These are phyloP conservation scores for Puccinia polysora DNA, from an alignment of 1,284 basidiomycete species.

Conservation along the genomic window DNA sequence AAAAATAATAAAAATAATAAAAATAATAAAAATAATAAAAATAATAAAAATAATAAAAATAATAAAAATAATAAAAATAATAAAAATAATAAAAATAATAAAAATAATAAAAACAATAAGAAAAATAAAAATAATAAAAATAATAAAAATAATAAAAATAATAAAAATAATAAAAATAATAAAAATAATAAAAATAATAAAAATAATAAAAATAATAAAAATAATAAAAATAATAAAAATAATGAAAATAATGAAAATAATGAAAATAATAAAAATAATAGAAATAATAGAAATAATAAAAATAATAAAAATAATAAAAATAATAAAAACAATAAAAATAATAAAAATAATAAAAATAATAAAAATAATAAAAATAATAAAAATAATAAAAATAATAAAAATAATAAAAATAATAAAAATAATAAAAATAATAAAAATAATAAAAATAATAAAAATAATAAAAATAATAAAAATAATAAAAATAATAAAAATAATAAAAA, in stretches of 20 bases:
- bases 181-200: background rate
- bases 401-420: background rate
- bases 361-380: background rate
- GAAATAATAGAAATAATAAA: background rate
- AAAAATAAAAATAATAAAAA: background rate
- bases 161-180: background rate
- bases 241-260: background rate
- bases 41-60: background rate
- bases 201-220: background rate
- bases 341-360: background rate
- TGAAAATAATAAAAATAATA: background rate
- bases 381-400: background rate
- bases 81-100: background rate
- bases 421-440: background rate
- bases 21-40: background rate
- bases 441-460: background rate
- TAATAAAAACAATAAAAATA: background rate
- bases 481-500: background rate
- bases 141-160: background rate
- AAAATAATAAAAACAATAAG: background rate
- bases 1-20: constrained; percentile 1
- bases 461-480: background rate
- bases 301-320: background rate
- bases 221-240: constrained; percentile 1
- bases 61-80: background rate